These are phyloP conservation scores for Phoenix roebelenii DNA, from an alignment of 176 grass and related monocot species.

Conservation along the genomic window DNA sequence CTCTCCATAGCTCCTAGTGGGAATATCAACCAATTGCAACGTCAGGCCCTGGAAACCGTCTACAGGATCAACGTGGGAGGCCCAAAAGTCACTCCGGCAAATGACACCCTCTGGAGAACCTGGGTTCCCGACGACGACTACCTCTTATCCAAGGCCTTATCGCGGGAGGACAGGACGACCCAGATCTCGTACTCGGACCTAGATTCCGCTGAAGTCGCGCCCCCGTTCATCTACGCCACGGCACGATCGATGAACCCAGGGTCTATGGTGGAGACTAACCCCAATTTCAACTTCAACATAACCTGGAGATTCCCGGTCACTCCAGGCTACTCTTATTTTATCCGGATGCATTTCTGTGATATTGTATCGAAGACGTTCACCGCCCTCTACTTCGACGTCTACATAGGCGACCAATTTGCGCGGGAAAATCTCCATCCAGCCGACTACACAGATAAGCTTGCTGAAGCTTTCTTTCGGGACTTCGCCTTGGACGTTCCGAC, in stretches of 20 bases:
- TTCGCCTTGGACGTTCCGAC: neutral
- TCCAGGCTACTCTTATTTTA: constrained; percentile 17
- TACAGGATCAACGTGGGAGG: constrained; percentile 43
- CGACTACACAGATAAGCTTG: rapidly evolving
- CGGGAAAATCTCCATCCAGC: neutral
- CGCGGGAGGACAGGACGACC: neutral
- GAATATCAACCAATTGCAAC: neutral
- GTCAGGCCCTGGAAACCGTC: constrained; percentile 21
- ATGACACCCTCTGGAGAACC: constrained; percentile 46
- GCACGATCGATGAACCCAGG: constrained; percentile 1
- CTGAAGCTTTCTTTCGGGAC: constrained; percentile 22
- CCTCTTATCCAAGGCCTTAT: neutral
- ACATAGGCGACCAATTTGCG: constrained; percentile 5
- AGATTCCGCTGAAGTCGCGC: constrained; percentile 14
- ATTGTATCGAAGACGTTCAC: neutral
- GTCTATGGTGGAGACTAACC: neutral
- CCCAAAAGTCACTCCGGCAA: constrained; percentile 7
- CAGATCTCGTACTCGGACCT: too few relatives aligned
- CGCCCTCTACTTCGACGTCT: constrained; percentile 22
- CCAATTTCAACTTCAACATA: constrained; percentile 23
- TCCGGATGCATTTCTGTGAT: constrained; percentile 46
- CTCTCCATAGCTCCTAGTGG: too few relatives aligned
- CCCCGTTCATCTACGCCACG: constrained; percentile 15
- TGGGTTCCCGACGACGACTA: constrained; percentile 34
- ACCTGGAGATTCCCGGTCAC: constrained; percentile 25